Base-by-base conservation (phyloP, 1,284 basidiomycete genomes). In the Cryptococcus hybrid region DNA sequence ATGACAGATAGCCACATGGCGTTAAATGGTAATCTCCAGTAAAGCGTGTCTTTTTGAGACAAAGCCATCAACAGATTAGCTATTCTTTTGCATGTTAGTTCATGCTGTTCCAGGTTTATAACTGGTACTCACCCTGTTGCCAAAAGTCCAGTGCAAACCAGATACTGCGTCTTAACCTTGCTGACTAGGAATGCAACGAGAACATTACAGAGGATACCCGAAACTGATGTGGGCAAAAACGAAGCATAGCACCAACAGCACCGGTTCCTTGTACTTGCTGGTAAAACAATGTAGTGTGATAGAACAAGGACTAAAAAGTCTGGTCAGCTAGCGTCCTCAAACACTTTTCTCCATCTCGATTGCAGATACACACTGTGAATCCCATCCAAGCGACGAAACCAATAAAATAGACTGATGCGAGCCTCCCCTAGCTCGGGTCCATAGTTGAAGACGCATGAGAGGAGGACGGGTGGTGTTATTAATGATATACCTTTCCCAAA, bases 11-110 rank as follows among this genome's bases (percentile, higher is more conserved):
- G 66, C 60, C 87, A 81, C 42, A 90, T 85, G 0, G 87, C 84
- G 3, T 89, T 88, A 79, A 95, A 92, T 12, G 86, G 86, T 57
- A 84, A 88, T 1, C 85, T 84, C 90, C 90, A 93, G 73, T 88
- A 95, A 0, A 84, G 74, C 3, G 81, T 81, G 3, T 78, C 60
- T 0, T 85, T 82, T 12, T 84, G 68, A 57, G 91, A 86, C 5
- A 89, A 69, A 0, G 89, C 88, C 62, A 92, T 88, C 3, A 92
- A 79, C 37, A 92, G 76, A 57, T 84, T 84, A 0, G 88, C 86
- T 13, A 81, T 63, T n/a, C 47, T 49, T 9, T 24, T 24, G 43
- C 12, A 13, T 24, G 12, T 45, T 45, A 45, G 43, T 24, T n/a
- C 43, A 30, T 30, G 30, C 30, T 30, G 30, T 30, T 30, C n/a